Base-by-base conservation (phyloP, 73 alveolate species). In the Paraurostyla sp. region DNA sequence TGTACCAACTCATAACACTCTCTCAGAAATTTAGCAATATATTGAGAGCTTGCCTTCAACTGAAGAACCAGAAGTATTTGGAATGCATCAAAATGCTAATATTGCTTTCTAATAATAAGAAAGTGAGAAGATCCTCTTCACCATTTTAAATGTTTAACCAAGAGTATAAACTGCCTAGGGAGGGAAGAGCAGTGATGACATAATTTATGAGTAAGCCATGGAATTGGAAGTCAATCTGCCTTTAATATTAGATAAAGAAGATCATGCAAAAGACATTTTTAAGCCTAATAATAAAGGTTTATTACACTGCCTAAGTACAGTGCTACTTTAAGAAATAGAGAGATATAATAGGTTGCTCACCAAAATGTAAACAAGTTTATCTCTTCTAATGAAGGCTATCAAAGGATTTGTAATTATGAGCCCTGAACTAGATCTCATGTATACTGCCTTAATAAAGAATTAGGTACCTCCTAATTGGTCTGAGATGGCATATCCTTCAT, bases 81-180 rank as follows among this genome's bases (percentile, higher is more conserved):
- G 99, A 0, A 94, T 99, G 99, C 99, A 99, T 76, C 96, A 97
- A 89, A 99, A 99, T 90, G 99, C 99, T 0, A 98, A 98, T 93
- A 97, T 98, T 50, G 97, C 98, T 52, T 96, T 96, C 92, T 95
- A 96, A 92, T 92, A 84, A 46, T 93, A 92, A 89, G 97, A 96
- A 69, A 93, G 97, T 22, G 93, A 92, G 59, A 94, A 91, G 76
- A 93, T 97, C 36, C 75, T 97, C 71, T 82, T 73, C 59, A 94
- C 97, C 6, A 84, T 97, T 23, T 92, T 97, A 20, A 95, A 97
- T 43, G 97, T 97, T 35, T 98, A 97, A 83, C 99, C 99, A n/a
- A 93, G 99, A 76, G 96, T 92, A 71, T 91, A 93, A 36, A 20
- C 87, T 0, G 86, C 97, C 27, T 87, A 93, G 0, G 97, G 98